Evolutionary conservation across 805 yeast genomes (phyloP).

Genomic region (Scheffersomyces amazonensis): DNA sequence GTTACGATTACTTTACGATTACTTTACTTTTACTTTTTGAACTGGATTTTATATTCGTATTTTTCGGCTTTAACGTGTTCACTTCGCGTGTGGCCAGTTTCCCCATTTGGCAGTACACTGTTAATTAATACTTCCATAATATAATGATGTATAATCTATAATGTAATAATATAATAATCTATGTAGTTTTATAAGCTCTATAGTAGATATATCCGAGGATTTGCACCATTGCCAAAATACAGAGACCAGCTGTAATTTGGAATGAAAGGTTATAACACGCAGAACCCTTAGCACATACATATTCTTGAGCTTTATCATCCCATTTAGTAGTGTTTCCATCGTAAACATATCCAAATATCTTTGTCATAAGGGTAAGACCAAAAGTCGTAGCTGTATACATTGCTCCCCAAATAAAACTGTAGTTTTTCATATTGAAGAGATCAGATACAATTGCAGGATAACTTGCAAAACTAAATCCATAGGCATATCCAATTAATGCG

Average conservation of each 20-base stretch:
- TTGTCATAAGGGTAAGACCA: constrained; percentile 29
- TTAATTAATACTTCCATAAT: no score
- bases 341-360: constrained; percentile 27
- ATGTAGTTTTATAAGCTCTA: constrained; percentile 1
- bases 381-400: constrained; percentile 30
- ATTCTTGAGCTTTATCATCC: constrained; percentile 11
- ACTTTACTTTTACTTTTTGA: no score
- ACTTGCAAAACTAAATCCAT: constrained; percentile 32
- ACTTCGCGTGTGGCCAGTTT: no score
- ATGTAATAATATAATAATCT: no score
- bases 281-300: constrained; percentile 26
- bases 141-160: neutral
- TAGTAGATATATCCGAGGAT: constrained; percentile 18
- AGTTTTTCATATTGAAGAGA: constrained; percentile 28
- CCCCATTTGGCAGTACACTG: no score
- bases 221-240: constrained; percentile 15
- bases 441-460: constrained; percentile 34
- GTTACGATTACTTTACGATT: no score
- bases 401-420: constrained; percentile 32
- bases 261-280: constrained; percentile 26
- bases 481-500: constrained; percentile 28
- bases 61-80: no score
- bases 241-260: constrained; percentile 19
- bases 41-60: no score
- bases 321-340: constrained; percentile 20